Conservation (phyloP, 1,284 basidiomycete species). For the Neolentinus lepideus region DNA sequence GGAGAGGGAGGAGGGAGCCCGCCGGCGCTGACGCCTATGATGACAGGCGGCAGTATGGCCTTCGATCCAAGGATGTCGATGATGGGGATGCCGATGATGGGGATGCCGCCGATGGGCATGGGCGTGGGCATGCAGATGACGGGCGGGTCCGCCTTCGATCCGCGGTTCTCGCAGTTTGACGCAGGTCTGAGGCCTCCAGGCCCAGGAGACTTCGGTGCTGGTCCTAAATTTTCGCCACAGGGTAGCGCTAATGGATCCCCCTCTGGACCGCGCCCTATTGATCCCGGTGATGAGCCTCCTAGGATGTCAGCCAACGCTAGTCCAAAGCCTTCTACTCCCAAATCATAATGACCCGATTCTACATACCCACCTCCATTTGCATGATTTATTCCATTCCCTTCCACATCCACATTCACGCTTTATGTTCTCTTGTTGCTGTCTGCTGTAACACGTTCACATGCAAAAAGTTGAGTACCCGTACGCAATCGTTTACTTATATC, state of each 20-base stretch:
- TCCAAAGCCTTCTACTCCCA: constrained; percentile 4
- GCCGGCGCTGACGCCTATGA: constrained; percentile 41
- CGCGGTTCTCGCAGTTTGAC: constrained; percentile 37
- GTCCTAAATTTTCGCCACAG: constrained; percentile 4
- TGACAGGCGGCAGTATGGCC: constrained; percentile 40
- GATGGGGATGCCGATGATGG: constrained; percentile 36
- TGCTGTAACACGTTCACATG: background rate
- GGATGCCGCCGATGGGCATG: constrained; percentile 2
- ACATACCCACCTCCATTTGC: background rate
- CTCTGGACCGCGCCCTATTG: constrained; percentile 1
- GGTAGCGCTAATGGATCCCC: background rate
- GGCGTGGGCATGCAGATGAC: constrained; percentile 48
- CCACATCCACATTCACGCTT: too few relatives aligned
- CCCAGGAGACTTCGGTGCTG: constrained; percentile 4
- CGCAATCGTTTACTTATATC: background rate
- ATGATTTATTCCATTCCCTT: too few relatives aligned
- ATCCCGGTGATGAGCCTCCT: constrained; percentile 8
- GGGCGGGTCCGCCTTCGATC: constrained; percentile 45
- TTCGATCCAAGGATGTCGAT: constrained; percentile 45
- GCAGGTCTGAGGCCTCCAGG: constrained; percentile 7
- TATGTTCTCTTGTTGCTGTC: background rate
- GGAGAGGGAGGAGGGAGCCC: constrained; percentile 31
- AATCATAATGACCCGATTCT: background rate
- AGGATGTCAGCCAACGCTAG: constrained; percentile 8
- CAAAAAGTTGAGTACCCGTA: background rate